phyloP scores from a whole-genome alignment of 2,329 filamentous ascomycete species.

The Sclerotinia subarctica region DNA sequence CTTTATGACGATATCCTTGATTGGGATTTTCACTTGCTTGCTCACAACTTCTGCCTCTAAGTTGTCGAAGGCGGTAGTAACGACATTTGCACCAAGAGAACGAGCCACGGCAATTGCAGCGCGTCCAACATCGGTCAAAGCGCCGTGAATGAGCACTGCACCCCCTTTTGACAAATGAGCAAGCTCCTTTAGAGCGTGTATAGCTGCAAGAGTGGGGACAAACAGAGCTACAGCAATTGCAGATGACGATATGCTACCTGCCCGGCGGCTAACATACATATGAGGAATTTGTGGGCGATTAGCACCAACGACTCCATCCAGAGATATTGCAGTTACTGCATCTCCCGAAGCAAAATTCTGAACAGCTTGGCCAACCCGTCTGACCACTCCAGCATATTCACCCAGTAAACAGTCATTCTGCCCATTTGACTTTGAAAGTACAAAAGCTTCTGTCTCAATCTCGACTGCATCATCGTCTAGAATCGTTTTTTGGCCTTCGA shows the following conservation, averaged over 20 bases:
- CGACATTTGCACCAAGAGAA: slow-evolving; percentile 35
- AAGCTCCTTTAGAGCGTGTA: slow-evolving; percentile 25
- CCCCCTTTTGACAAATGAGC: slow-evolving; percentile 28
- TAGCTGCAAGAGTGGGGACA: slow-evolving; percentile 23
- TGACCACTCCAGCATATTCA: background rate
- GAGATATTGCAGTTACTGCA: background rate
- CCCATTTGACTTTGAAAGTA: no score
- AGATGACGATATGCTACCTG: no score
- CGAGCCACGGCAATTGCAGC: slow-evolving; percentile 38
- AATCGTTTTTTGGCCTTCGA: no score
- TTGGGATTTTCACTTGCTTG: no score
- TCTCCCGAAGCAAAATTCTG: background rate
- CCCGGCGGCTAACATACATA: no score
- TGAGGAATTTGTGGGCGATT: no score
- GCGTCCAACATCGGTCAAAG: slow-evolving; percentile 37
- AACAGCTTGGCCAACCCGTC: background rate
- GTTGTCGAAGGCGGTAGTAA: slow-evolving; percentile 25
- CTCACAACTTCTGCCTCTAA: no score
- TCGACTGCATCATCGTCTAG: no score
- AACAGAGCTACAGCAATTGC: no score
- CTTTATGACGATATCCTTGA: no score
- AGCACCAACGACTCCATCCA: no score
- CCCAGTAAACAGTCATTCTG: background rate
- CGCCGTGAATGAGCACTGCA: slow-evolving; percentile 38
- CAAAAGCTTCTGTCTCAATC: no score